Evolutionary conservation across 352 stramenopile genomes (phyloP).

Genomic region (Peronospora tabacina): DNA sequence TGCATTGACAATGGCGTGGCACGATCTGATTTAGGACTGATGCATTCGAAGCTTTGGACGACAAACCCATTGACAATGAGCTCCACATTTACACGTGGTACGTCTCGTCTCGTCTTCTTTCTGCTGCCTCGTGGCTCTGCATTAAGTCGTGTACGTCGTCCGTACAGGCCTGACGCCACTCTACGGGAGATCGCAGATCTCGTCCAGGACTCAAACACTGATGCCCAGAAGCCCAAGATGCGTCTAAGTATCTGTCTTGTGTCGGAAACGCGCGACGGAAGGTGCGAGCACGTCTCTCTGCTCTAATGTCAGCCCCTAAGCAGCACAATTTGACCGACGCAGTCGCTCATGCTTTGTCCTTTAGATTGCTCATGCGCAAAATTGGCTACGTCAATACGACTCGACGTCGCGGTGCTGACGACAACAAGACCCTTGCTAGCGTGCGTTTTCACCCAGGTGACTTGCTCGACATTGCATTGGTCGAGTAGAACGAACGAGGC

Average conservation of each 20-base stretch:
- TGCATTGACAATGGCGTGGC: conserved; percentile 2
- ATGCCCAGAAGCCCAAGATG: conserved; percentile 43
- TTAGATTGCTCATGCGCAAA: conserved; percentile 50
- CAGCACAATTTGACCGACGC: neutral
- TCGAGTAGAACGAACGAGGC: conserved; percentile 26
- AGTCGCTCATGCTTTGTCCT: conserved; percentile 1
- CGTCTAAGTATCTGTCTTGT: conserved; percentile 62
- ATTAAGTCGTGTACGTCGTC: neutral
- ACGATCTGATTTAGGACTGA: conserved; percentile 33
- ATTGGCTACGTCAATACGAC: conserved; percentile 53
- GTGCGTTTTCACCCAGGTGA: conserved; percentile 60
- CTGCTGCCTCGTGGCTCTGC: neutral
- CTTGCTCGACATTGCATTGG: conserved; percentile 52
- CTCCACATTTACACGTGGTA: conserved; percentile 74
- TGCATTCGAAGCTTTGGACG: conserved; percentile 46
- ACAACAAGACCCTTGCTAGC: conserved; percentile 56
- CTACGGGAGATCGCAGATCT: conserved; percentile 63
- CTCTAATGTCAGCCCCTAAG: neutral
- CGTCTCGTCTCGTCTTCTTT: neutral
- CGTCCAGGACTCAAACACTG: conserved; percentile 53
- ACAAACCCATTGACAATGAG: conserved; percentile 48
- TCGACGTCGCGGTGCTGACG: conserved; percentile 40
- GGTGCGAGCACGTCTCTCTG: conserved; percentile 17
- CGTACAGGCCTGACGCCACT: conserved; percentile 51
- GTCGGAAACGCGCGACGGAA: conserved; percentile 40